Base-by-base conservation (phyloP, 306 rosid species). In the Fagus crenata region DNA sequence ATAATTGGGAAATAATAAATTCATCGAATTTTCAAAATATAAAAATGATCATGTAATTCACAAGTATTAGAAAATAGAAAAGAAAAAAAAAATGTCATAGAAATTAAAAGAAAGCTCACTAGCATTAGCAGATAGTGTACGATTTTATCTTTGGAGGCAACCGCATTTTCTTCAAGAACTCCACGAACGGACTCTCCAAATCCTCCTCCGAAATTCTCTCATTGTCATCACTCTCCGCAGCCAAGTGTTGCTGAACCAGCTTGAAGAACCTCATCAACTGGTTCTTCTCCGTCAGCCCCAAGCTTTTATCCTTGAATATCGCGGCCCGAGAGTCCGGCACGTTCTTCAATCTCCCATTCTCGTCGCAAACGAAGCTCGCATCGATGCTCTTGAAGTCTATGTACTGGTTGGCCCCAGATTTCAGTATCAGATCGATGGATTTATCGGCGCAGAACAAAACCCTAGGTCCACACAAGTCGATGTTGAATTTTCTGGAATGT, bases 251-350 rank as follows among this genome's bases (percentile, higher is more conserved):
- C 87, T 90, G 96, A 81, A 95, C 95, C 17, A 91, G 96, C 89
- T 91, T 92, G 81, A 92, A 89, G 83, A 95, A 92, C 75, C 90
- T 87, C 96, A 87, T 92, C 84, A 95, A 78, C 78, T 89, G 96
- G 61, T 86, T 89, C 87, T 95, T 95, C 82, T 92, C 99, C 70
- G 75, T 85, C 76, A 88, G 85, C 4, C 88, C 84, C 69, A 95
- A 80, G 32, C 86, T 91, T 82, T 83, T 89, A 67, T 92, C 97
- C 84, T 88, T 92, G 70, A 95, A 95, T 75, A 92, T 92, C 2
- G 99, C 93, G 0, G 93, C 88, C 6, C 97, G 90, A n/a, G 97
- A 95, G 80, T 90, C 99, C 0, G 93, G 96, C 67, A 91, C 97
- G 37, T 55, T 84, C 71, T 73, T 81, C 78, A 95, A 82, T 82